phyloP scores from a whole-genome alignment of 1,139 yeast species.

The Pichia sp. region DNA sequence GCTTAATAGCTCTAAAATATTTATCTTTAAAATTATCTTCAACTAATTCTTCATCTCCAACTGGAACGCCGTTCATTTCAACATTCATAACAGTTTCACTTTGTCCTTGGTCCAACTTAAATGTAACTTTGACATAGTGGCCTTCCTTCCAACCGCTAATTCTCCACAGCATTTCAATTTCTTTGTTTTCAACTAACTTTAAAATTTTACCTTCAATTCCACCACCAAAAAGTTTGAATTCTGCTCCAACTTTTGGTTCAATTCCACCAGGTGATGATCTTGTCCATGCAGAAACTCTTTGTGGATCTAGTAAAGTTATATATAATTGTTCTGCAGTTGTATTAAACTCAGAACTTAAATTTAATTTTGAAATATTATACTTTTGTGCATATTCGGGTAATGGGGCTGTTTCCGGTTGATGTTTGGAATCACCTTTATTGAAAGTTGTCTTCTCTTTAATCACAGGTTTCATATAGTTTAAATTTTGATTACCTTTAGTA shows the following conservation, averaged over 20 bases:
- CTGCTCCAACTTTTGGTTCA: constrained; percentile 55
- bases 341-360: constrained; percentile 73
- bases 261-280: constrained; percentile 63
- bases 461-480: constrained; percentile 23
- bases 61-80: constrained; percentile 82
- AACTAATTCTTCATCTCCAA: constrained; percentile 94
- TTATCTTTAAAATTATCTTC: constrained; percentile 80
- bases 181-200: constrained; percentile 51
- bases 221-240: constrained; percentile 79
- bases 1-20: constrained; percentile 79
- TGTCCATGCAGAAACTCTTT: constrained; percentile 83
- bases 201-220: constrained; percentile 67
- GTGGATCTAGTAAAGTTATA: constrained; percentile 65
- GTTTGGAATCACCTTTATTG: constrained; percentile 17
- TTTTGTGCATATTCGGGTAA: constrained; percentile 34
- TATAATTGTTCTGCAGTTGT: constrained; percentile 84
- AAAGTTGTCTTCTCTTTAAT: constrained; percentile 27
- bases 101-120: constrained; percentile 66
- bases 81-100: constrained; percentile 80
- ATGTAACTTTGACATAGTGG: constrained; percentile 63
- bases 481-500: constrained; percentile 58
- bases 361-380: constrained; percentile 75
- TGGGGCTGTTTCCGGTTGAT: constrained; percentile 5
- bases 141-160: constrained; percentile 81
- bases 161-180: constrained; percentile 77